Evolutionary conservation across 2,329 filamentous ascomycete genomes (phyloP).

Genomic region (Colletotrichum coccodes): DNA sequence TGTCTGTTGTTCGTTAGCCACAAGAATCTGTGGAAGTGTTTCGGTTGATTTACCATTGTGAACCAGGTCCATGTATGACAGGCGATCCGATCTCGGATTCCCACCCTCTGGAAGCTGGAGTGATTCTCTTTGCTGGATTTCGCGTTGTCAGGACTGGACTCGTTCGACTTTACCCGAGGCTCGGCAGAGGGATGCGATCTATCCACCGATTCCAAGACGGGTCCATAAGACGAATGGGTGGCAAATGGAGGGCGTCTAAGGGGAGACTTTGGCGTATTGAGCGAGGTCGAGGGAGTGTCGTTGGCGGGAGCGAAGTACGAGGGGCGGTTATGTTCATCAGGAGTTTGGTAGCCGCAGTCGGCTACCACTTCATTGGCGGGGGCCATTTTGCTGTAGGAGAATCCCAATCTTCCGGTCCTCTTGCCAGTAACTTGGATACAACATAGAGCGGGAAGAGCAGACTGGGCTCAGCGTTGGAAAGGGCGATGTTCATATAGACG

Average conservation of each 20-base stretch:
- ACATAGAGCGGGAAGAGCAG: constrained; percentile 58
- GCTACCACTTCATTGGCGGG: constrained; percentile 42
- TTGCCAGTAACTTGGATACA: constrained; percentile 57
- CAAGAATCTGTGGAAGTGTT: neutral
- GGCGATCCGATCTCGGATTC: constrained; percentile 60
- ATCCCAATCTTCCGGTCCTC: constrained; percentile 58
- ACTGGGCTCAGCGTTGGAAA: constrained; percentile 59
- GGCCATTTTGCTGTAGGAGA: constrained; percentile 49
- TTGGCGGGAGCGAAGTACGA: constrained; percentile 39
- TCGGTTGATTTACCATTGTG: constrained; percentile 57
- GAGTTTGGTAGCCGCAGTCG: constrained; percentile 49
- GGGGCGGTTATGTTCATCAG: constrained; percentile 45
- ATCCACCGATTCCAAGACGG: neutral
- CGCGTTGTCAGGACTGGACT: constrained; percentile 46
- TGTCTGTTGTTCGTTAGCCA: constrained; percentile 38
- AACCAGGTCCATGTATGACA: constrained; percentile 81
- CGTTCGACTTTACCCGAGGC: constrained; percentile 34
- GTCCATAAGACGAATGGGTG: constrained; percentile 25
- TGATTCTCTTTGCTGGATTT: constrained; percentile 41
- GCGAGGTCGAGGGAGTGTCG: neutral
- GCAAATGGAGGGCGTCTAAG: constrained; percentile 25
- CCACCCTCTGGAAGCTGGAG: constrained; percentile 44
- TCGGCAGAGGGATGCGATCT: constrained; percentile 16
- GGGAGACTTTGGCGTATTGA: neutral
- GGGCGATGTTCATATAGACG: constrained; percentile 62